Base-by-base conservation (phyloP, 805 yeast species). In the Suhomyces sp. region DNA sequence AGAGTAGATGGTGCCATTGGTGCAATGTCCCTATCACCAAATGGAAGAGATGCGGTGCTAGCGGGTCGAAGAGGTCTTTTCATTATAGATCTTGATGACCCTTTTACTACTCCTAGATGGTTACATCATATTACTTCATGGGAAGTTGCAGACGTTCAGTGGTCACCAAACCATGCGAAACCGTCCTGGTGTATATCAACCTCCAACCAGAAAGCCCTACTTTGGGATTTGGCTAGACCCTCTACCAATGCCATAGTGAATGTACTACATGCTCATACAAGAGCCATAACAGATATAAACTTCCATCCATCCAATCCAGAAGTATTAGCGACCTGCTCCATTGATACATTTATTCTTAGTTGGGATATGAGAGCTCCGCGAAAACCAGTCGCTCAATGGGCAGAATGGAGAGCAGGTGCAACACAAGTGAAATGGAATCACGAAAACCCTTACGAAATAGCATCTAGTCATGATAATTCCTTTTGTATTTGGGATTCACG, bases 91-190 rank as follows among this genome's bases (percentile, higher is more conserved):
- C 61, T 93, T 26, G 96, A 91, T 51, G 96, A 93, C 56, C 98
- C 98, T 1, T 91, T 87, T 60, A 78, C 91, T 0, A 88, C 95
- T 1, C 98, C 98, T 0, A 68, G 98, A 39, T 88, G 95, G 90
- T 73, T 93, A 11, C 95, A 81, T 36, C 96, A 93, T 53, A 72
- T 80, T 22, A 91, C 97, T 0, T 80, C 95, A 0, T 93, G 98
- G 98, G 98, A 93, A 58, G 98, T 93, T 3, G 96, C 98, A 0
- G 97, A 91, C 56, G 97, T 91, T 2, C 98, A 93, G 58, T 93
- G 98, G 98, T 86, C 95, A 2, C 96, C 97, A 0, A 97, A 93
- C 54, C 63, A 60, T 38, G 72, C 81, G 2, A 86, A 85, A 46
- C 91, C 95, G 1, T 71, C 83, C 5, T 90, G 97, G 95, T 87